Evolutionary conservation across 805 yeast genomes (phyloP), one percentile per base, ranked within the genome.

Genomic region (Starmerella cellae): DNA sequence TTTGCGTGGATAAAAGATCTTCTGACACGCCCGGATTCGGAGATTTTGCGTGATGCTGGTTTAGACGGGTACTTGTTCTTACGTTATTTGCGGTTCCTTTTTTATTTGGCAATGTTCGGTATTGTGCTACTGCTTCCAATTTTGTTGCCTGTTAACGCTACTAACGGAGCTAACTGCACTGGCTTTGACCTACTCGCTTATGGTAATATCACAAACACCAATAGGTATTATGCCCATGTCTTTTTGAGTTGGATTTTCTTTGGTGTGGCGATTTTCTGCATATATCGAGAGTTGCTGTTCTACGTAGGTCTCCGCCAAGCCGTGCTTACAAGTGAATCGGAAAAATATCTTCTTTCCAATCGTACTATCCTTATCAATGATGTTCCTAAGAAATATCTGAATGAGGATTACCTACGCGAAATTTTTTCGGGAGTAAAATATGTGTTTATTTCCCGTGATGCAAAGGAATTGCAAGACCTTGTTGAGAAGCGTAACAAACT

Each of bases 21-120:
- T 23, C 53, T 82, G 38, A 62, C 70, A 37, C 77, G 81, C 55
- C 74, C 83, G 1, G 85, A 82, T 43, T 65, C 79, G 37, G 82
- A 82, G 55, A 68, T 87, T 42, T 74, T 88, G 45, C 77, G 79
- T 50, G 93, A 88, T 55, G 79, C 91, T 18, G 97, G 96, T 16
- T 59, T 88, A n/a, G 97, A 88, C 58, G 96, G 95, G 4, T 88
- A 82, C 64, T 78, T 91, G 57, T 88, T 87, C 60, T 63, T 85
- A 47, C 69, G 98, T 50, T 91, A 81, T 57, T 60, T 91, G 23
- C 68, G 73, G 38, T 55, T 80, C 29, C 64, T 83, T 48, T 64
- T 73, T 11, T 46, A 65, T 5, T 57, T 75, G 32, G 73, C 77
- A 44, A 67, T 75, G 1, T 63, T 75, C 35, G 81, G 82, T 4